Evolutionary conservation across 2,329 filamentous ascomycete genomes (phyloP).

Genomic region (Xylariaceae sp.): DNA sequence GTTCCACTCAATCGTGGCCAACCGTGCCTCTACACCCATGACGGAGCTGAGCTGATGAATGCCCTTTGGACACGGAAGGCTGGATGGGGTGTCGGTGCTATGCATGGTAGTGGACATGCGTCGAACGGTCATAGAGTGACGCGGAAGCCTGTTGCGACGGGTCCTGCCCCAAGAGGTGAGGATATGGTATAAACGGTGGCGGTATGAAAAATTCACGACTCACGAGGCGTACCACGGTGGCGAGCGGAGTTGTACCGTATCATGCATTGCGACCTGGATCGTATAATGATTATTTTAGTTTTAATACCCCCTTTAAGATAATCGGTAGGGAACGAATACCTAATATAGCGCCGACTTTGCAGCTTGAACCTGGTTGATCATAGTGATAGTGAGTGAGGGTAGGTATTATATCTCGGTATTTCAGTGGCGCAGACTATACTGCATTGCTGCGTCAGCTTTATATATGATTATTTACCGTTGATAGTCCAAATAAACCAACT

Average conservation of each 20-base stretch:
- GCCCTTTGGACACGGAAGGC: slow-evolving; percentile 61
- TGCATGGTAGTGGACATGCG: slow-evolving; percentile 36
- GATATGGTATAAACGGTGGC: slow-evolving; percentile 30
- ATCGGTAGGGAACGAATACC: too few relatives aligned
- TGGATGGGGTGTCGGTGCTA: slow-evolving; percentile 57
- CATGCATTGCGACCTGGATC: too few relatives aligned
- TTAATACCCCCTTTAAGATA: too few relatives aligned
- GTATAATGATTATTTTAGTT: too few relatives aligned
- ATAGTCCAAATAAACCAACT: too few relatives aligned
- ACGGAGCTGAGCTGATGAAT: slow-evolving; percentile 51
- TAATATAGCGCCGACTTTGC: too few relatives aligned
- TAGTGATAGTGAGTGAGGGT: too few relatives aligned
- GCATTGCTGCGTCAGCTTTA: too few relatives aligned
- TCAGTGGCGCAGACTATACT: too few relatives aligned
- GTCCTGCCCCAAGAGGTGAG: slow-evolving; percentile 17
- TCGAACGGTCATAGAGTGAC: slow-evolving; percentile 16
- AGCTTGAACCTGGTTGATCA: too few relatives aligned
- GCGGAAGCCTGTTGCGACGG: slow-evolving; percentile 29
- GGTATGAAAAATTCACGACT: background rate
- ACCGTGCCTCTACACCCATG: slow-evolving; percentile 55
- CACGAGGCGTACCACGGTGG: background rate
- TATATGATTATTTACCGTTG: too few relatives aligned
- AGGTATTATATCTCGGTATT: too few relatives aligned
- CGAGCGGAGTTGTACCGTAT: background rate
- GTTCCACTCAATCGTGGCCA: slow-evolving; percentile 63